phyloP scores from a whole-genome alignment of 2,329 filamentous ascomycete genomes.

The Magnaporthiopsis incrustans region DNA sequence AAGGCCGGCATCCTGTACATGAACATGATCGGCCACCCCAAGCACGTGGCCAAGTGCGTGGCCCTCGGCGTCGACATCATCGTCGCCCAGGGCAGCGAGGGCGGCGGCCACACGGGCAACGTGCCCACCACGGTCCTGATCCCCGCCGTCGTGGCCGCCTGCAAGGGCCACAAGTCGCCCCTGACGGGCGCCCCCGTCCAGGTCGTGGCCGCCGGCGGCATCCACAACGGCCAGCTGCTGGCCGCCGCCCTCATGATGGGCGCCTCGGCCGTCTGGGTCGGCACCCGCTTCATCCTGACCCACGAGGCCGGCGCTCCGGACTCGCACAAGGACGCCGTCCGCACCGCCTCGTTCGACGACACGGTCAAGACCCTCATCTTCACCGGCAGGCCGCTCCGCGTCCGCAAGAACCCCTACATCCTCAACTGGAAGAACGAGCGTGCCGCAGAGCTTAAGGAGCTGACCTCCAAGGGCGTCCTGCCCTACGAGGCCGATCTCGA shows the following conservation, averaged over 20 bases:
- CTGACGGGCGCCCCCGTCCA: slow-evolving; percentile 82
- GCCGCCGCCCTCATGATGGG: slow-evolving; percentile 90
- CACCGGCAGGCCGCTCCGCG: slow-evolving; percentile 89
- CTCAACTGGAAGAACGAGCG: slow-evolving; percentile 94
- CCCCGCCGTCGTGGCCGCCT: slow-evolving; percentile 78
- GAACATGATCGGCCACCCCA: slow-evolving; percentile 99
- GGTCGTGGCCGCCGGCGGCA: slow-evolving; percentile 87
- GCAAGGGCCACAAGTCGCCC: slow-evolving; percentile 73
- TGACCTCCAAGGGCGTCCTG: slow-evolving; percentile 81
- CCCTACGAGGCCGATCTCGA: slow-evolving; percentile 94
- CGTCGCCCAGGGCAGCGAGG: slow-evolving; percentile 96
- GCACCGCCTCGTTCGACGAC: slow-evolving; percentile 86
- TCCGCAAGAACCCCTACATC: slow-evolving; percentile 91
- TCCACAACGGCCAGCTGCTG: slow-evolving; percentile 85
- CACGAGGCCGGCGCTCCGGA: slow-evolving; percentile 92
- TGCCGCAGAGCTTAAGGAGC: slow-evolving; percentile 79
- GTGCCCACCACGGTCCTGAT: slow-evolving; percentile 89
- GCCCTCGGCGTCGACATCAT: slow-evolving; percentile 91
- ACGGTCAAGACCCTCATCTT: slow-evolving; percentile 98
- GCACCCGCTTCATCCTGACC: slow-evolving; percentile 87
- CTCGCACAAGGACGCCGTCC: slow-evolving; percentile 91
- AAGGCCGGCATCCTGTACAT: slow-evolving; percentile 84
- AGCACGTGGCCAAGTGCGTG: slow-evolving; percentile 95
- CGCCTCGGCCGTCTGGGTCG: slow-evolving; percentile 89
- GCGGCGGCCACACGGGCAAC: slow-evolving; percentile 92